Evolutionary conservation across 768 basidiomycete genomes (phyloP).

Genomic region (Mrakia hoshinonis): DNA sequence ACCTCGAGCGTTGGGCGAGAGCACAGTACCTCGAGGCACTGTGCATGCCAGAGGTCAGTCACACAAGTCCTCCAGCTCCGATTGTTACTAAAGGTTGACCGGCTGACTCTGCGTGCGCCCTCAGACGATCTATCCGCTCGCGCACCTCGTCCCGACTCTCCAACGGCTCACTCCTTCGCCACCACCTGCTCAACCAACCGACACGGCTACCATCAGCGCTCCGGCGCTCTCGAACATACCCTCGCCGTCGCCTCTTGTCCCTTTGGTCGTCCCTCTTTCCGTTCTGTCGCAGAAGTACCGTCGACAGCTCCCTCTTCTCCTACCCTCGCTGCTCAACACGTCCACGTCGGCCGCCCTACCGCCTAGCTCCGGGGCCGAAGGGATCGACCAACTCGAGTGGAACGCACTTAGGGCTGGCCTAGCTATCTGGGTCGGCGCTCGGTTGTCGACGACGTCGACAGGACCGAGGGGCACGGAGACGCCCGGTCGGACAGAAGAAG

Average conservation of each 20-base stretch:
- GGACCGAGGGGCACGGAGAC: not conserved
- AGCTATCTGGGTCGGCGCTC: not conserved
- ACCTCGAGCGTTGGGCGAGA: not conserved
- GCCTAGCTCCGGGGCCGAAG: not conserved
- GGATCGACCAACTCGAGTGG: slow-evolving; percentile 6
- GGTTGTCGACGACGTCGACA: not conserved
- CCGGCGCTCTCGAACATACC: not conserved
- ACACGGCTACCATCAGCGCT: not conserved
- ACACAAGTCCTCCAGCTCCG: not conserved
- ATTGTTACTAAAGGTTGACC: not conserved
- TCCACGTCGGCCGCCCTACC: not conserved
- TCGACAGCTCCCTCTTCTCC: slow-evolving; percentile 8
- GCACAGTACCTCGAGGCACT: slow-evolving; percentile 12
- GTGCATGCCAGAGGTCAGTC: slow-evolving; percentile 16
- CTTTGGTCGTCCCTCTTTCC: not conserved
- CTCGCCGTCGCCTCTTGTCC: not conserved
- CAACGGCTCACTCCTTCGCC: not conserved
- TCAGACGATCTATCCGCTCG: slow-evolving; percentile 13
- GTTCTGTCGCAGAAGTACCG: not conserved
- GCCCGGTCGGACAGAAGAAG: slow-evolving; percentile 1
- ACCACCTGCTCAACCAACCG: no score
- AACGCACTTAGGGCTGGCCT: not conserved
- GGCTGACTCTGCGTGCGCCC: no score
- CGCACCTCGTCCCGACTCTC: slow-evolving; percentile 1
- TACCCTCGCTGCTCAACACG: slow-evolving; percentile 4